phyloP scores from a whole-genome alignment of 352 stramenopile species.

The Blastocystis sp. region DNA sequence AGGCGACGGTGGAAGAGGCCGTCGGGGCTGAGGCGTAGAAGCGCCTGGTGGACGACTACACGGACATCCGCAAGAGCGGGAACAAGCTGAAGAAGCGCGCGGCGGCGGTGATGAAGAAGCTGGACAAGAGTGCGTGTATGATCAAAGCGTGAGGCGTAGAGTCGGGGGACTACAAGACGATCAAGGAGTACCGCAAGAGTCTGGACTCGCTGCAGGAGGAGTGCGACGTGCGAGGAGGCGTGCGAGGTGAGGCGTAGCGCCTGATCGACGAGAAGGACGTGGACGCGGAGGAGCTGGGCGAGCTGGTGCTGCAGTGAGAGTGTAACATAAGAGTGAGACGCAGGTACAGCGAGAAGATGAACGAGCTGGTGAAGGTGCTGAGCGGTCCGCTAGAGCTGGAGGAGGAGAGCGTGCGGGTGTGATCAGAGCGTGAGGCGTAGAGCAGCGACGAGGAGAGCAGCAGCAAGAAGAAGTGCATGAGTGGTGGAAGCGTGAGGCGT shows the following conservation, averaged over 20 bases:
- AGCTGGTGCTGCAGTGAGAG: slow-evolving; percentile 36
- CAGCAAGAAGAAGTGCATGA: slow-evolving; percentile 30
- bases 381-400: not conserved
- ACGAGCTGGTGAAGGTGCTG: slow-evolving; percentile 14
- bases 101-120: slow-evolving; percentile 22
- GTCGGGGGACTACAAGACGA: slow-evolving; percentile 40
- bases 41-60: slow-evolving; percentile 48
- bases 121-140: slow-evolving; percentile 40
- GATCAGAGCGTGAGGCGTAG: not conserved
- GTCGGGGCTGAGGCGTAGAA: not conserved
- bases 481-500: not conserved
- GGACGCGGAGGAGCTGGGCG: slow-evolving; percentile 46
- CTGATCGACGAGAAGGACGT: slow-evolving; percentile 48
- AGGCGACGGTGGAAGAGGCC: not conserved
- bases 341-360: slow-evolving; percentile 31
- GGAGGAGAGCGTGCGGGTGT: not conserved
- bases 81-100: slow-evolving; percentile 27
- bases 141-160: not conserved
- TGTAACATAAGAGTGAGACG: not conserved
- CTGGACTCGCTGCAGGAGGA: slow-evolving; percentile 46
- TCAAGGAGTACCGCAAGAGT: slow-evolving; percentile 9
- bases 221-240: not conserved
- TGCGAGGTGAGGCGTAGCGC: not conserved
- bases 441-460: slow-evolving; percentile 27
- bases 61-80: slow-evolving; percentile 19